Conservation (phyloP, 148 eudicot species). For the Silene latifolia region DNA sequence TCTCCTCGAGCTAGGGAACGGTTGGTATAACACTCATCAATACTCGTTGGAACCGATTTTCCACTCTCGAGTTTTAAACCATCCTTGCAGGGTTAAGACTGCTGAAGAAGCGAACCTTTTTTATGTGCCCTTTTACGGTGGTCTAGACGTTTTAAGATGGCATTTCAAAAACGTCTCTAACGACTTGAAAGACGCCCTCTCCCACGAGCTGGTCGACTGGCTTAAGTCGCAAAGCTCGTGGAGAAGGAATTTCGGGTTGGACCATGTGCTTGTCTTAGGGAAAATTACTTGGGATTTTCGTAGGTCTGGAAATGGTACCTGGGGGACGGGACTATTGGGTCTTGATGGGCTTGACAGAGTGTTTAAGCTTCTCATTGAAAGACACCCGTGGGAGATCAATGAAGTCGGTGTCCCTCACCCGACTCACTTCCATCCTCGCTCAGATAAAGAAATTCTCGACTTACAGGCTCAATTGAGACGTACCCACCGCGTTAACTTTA, state of each 20-base stretch:
- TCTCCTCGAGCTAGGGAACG: slow-evolving; percentile 51
- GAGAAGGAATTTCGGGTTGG: slow-evolving; percentile 47
- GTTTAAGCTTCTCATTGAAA: slow-evolving; percentile 65
- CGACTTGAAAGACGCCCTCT: slow-evolving; percentile 54
- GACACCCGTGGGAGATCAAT: slow-evolving; percentile 65
- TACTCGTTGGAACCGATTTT: slow-evolving; percentile 69
- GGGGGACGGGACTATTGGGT: slow-evolving; percentile 60
- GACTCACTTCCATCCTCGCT: slow-evolving; percentile 66
- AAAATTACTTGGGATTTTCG: slow-evolving; percentile 84
- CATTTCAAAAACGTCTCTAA: slow-evolving; percentile 56
- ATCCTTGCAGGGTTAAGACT: slow-evolving; percentile 69
- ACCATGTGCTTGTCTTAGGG: slow-evolving; percentile 71
- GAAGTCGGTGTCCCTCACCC: slow-evolving; percentile 82
- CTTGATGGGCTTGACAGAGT: slow-evolving; percentile 57
- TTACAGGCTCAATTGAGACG: slow-evolving; percentile 45
- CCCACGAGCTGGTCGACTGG: slow-evolving; percentile 54
- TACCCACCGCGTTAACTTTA: slow-evolving; percentile 32
- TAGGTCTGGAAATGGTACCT: slow-evolving; percentile 28
- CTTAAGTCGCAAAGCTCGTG: slow-evolving; percentile 44
- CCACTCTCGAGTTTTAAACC: slow-evolving; percentile 57
- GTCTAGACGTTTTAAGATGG: slow-evolving; percentile 66
- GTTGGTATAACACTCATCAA: slow-evolving; percentile 80
- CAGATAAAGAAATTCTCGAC: slow-evolving; percentile 47
- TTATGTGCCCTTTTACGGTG: slow-evolving; percentile 80
- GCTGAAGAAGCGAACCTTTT: slow-evolving; percentile 60